A percentile compares a stretch with the other conserved stretches of the same genome.
Conservation (phyloP, 495 filamentous ascomycete genomes). For the Podospora anserina region DNA sequence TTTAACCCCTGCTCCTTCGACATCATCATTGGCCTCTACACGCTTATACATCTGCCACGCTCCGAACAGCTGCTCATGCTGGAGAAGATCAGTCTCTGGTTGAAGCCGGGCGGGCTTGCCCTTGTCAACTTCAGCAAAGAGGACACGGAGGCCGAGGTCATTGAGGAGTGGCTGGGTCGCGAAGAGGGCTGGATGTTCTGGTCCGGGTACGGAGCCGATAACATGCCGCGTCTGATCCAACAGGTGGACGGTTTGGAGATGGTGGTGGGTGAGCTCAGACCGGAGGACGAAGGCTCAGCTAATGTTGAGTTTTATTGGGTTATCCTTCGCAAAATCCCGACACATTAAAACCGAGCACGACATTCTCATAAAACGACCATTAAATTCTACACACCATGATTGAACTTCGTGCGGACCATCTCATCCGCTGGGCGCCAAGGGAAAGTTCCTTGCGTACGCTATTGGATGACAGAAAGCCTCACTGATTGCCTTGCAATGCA, state of each 20-base stretch:
- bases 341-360: too few species aligned
- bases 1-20: conserved; percentile 27
- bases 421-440: background rate
- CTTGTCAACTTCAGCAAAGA: conserved; percentile 33
- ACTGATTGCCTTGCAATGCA: background rate
- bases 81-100: conserved; percentile 26
- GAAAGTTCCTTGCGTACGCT: background rate
- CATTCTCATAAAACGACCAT: too few species aligned
- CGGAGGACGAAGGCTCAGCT: conserved; percentile 17
- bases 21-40: conserved; percentile 33
- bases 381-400: too few species aligned
- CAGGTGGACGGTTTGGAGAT: conserved; percentile 25
- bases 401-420: too few species aligned
- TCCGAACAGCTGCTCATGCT: conserved; percentile 37
- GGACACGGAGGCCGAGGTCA: conserved; percentile 20
- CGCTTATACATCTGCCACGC: conserved; percentile 38
- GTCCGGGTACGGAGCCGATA: conserved; percentile 35
- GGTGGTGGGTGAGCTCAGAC: conserved; percentile 19
- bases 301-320: conserved; percentile 35
- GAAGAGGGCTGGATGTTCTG: conserved; percentile 39
- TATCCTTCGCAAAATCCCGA: conserved; percentile 20
- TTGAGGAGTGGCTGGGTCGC: conserved; percentile 32
- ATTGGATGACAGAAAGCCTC: background rate
- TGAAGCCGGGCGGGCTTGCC: conserved; percentile 34
- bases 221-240: conserved; percentile 18